phyloP scores from a whole-genome alignment of 2,329 filamentous ascomycete genomes.

The Rachicladosporium sp. region DNA sequence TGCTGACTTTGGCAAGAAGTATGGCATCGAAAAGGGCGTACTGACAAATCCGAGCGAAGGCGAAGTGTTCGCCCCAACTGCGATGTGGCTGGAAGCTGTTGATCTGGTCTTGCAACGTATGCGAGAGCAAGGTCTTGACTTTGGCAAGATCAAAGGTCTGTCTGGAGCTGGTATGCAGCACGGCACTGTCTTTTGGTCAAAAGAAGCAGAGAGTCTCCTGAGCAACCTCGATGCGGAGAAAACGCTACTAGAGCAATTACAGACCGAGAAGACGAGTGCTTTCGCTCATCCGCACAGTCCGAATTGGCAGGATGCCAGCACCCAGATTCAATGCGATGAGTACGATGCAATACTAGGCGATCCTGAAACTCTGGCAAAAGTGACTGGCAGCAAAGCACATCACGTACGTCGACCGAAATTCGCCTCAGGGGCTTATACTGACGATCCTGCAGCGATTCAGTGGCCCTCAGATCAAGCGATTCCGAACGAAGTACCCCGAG shows the following conservation, averaged over 20 bases:
- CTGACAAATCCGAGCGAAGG: slow-evolving; percentile 67
- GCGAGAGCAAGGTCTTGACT: slow-evolving; percentile 55
- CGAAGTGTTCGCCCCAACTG: slow-evolving; percentile 86
- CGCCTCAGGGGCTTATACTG: neutral
- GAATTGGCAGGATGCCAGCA: slow-evolving; percentile 97
- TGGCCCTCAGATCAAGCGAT: slow-evolving; percentile 84
- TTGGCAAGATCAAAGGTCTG: slow-evolving; percentile 64
- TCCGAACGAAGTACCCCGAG: slow-evolving; percentile 65
- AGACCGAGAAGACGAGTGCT: slow-evolving; percentile 37
- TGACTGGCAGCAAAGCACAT: slow-evolving; percentile 85
- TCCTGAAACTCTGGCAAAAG: slow-evolving; percentile 56
- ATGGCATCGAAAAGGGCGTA: slow-evolving; percentile 75
- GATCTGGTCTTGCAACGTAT: slow-evolving; percentile 79
- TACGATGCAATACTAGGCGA: slow-evolving; percentile 66
- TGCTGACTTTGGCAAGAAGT: slow-evolving; percentile 53
- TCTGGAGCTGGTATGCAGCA: slow-evolving; percentile 95
- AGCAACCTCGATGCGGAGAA: slow-evolving; percentile 46
- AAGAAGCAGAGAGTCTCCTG: slow-evolving; percentile 54
- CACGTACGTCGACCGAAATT: slow-evolving; percentile 48
- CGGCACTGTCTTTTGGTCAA: slow-evolving; percentile 88
- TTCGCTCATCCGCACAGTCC: slow-evolving; percentile 81
- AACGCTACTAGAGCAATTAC: slow-evolving; percentile 60
- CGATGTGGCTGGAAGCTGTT: slow-evolving; percentile 87
- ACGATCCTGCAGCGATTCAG: slow-evolving; percentile 62
- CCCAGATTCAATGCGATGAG: slow-evolving; percentile 76